Evolutionary conservation across 225 moss, liverwort and hornwort genomes (phyloP), one percentile per base, ranked within the genome.

Genomic region (Polytrichum commune): DNA sequence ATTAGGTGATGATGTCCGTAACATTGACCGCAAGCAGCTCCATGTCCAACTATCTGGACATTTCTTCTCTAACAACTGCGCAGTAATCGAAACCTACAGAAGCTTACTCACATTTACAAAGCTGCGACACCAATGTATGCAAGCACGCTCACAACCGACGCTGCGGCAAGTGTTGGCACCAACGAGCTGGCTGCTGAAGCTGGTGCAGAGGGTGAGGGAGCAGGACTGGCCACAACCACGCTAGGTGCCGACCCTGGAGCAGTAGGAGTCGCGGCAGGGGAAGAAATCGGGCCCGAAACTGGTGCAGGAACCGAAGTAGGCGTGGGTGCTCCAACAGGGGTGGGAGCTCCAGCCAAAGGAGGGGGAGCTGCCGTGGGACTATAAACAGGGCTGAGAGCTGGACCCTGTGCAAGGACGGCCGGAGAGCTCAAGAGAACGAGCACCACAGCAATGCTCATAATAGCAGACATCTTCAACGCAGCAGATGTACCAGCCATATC

Each of bases 321-420:
- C n/a, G 58, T 60, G 58, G 58, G 58, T 60, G 58, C 58, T 60
- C n/a, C n/a, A 60, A 60, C 58, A 60, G 58, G 58, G 58, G n/a
- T 24, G 58, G n/a, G n/a, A 60, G 58, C 38, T 38, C 38, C 38
- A 38, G 38, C 13, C 38, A 10, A 0, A 13, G 38, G 38, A 38
- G 38, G 2, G 38, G 38, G n/a, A 60, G 58, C n/a, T 60, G 7
- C 58, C 9, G n/a, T 4, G 9, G 58, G 58, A 58, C 58, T n/a
- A 23, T 7, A 20, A 3, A n/a, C 58, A 2, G 57, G 57, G 57
- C 57, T 58, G 57, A 19, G 23, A 23, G 20, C 23, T n/a, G 58
- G 58, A 20, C n/a, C 58, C 58, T 60, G 58, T 20, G n/a, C 58
- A 24, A 60, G 58, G 7, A 60, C 58, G 2, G 1, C 6, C 2